Evolutionary conservation across 1,139 yeast genomes (phyloP), one percentile per base, ranked within the genome.

Genomic region (Candida albicans): DNA sequence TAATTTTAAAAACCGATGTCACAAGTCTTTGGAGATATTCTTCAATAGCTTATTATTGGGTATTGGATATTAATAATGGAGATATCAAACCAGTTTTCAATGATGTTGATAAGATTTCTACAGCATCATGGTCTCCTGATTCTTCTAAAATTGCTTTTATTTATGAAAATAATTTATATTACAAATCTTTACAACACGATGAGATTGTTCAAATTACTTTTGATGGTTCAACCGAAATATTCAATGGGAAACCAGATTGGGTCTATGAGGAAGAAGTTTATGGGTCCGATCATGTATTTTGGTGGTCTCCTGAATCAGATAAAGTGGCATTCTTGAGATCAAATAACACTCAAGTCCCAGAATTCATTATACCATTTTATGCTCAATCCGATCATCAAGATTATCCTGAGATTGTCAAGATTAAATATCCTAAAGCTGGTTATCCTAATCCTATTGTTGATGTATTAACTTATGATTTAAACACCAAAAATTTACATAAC

Each of bases 201-300:
- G 46, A 38, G 2, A 52, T 59, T n/a, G 54, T 56, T 0, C 74
- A 69, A 46, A 65, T 93, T 10, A 89, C 98, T 0, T 47, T 56
- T 2, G 90, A 82, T 55, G 97, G 97, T 0, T 77, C 85, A 4
- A 62, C 62, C 0, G 65, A 76, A 37, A 70, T 88, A n/a, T 79
- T 82, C 54, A 89, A 93, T 58, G 99, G 96, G 0, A 84, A 81
- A 49, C 86, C 97, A 0, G 99, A 93, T 57, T 93, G 99, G 99
- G 88, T 93, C 0, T 93, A 93, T 58, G 99, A 93, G 61, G 99
- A 95, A 56, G 99, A 95, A 57, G 83, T 79, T 3, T 76, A 69
- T 47, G 73, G 68, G 15, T 56, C 69, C 33, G 83, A 78, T 49
- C 63, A 69, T 18, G 79, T 76, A 1, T 56, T 79, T 48, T 79